These are phyloP conservation scores for Umbelopsis sp. DNA, from an alignment of 192 early-diverging fungal genomes.

Conservation along the genomic window DNA sequence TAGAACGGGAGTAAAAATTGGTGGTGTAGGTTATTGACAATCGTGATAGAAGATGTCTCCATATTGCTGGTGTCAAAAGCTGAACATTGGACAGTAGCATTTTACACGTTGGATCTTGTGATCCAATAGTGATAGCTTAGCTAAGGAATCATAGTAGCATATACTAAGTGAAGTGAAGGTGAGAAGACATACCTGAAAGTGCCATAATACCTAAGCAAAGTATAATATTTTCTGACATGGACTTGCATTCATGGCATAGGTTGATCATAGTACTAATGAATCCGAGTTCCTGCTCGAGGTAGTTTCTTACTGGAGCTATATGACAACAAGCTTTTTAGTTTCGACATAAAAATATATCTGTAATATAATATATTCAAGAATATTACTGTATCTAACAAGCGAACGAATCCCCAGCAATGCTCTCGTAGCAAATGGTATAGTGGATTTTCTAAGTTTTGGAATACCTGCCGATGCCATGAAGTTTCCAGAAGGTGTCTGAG, in stretches of 20 bases:
- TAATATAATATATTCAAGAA: neutral
- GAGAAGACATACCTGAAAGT: constrained; percentile 16
- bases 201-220: constrained; percentile 27
- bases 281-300: constrained; percentile 26
- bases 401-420: constrained; percentile 24
- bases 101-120: neutral
- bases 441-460: constrained; percentile 7
- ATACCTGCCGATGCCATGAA: neutral
- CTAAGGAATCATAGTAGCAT: too few species aligned
- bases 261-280: constrained; percentile 30
- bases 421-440: constrained; percentile 15
- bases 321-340: neutral
- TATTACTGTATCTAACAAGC: constrained; percentile 22
- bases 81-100: neutral
- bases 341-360: too few species aligned
- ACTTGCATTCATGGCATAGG: constrained; percentile 22
- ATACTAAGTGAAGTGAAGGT: too few species aligned
- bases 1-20: neutral
- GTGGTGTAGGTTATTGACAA: neutral
- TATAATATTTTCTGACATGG: constrained; percentile 21
- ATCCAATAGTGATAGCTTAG: neutral
- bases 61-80: neutral
- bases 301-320: constrained; percentile 18
- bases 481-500: neutral
- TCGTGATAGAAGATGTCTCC: neutral